These are phyloP conservation scores for Bryum argenteum DNA, from an alignment of 225 moss, liverwort and hornwort genomes.

Conservation along the genomic window DNA sequence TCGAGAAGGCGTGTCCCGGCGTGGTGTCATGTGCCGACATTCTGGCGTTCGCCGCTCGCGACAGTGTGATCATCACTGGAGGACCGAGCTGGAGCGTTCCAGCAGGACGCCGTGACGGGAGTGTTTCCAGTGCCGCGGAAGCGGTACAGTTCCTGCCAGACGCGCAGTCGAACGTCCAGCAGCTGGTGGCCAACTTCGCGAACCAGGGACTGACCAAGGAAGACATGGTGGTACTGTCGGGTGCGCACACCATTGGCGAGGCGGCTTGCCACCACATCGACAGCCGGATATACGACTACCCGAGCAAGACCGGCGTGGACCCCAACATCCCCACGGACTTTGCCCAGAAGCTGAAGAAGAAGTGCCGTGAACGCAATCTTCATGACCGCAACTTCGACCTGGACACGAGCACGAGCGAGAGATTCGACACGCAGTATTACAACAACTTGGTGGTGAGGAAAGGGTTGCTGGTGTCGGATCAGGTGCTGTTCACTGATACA, in stretches of 20 bases:
- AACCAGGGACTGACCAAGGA: not conserved
- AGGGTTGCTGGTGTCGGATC: conserved; percentile 29
- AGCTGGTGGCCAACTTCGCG: conserved; percentile 13
- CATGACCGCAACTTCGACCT: conserved; percentile 2
- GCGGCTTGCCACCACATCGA: conserved; percentile 11
- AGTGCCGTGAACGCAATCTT: conserved; percentile 1
- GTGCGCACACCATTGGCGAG: conserved; percentile 13
- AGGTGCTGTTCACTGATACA: conserved; percentile 17
- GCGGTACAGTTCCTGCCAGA: not conserved
- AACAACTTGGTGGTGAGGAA: conserved; percentile 23
- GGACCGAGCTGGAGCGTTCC: conserved; percentile 5
- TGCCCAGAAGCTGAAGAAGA: not conserved
- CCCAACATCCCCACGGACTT: not conserved
- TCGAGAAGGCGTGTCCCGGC: conserved; percentile 1
- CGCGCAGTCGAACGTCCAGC: not conserved
- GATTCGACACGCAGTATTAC: conserved; percentile 30
- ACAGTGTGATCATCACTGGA: conserved; percentile 10
- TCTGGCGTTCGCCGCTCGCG: conserved; percentile 26
- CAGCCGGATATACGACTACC: conserved; percentile 11
- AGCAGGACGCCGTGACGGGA: not conserved
- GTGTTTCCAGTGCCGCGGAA: not conserved
- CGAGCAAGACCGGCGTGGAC: conserved; percentile 1
- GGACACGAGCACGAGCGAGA: not conserved
- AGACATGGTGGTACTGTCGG: conserved; percentile 24
- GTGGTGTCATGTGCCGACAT: conserved; percentile 29